phyloP scores from a whole-genome alignment of 345 rosid species.

The Eucalyptus sp. region DNA sequence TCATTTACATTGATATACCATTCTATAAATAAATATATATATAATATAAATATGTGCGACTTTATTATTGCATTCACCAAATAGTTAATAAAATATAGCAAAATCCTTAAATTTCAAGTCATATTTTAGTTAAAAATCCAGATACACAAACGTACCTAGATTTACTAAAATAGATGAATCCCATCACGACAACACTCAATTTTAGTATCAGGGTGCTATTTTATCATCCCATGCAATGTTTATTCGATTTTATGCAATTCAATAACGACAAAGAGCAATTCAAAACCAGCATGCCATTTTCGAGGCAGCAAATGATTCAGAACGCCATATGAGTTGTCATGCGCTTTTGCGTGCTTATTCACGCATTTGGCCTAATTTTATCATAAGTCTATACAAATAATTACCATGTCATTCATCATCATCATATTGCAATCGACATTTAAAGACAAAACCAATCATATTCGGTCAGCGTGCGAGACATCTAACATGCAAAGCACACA shows the following conservation, averaged over 20 bases:
- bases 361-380: not conserved
- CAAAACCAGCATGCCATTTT: not conserved
- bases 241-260: not conserved
- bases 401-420: not conserved
- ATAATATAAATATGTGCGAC: accelerated
- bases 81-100: accelerated
- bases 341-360: not conserved
- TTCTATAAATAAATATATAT: too few relatives aligned
- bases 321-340: not conserved
- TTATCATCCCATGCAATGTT: not conserved
- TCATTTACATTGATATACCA: accelerated
- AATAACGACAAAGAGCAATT: not conserved
- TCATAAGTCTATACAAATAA: not conserved
- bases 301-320: not conserved
- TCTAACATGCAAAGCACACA: not conserved
- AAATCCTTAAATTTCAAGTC: too few relatives aligned
- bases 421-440: not conserved
- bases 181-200: not conserved
- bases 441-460: not conserved
- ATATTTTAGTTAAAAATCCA: too few relatives aligned
- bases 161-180: not conserved
- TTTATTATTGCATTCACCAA: accelerated
- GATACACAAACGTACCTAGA: accelerated
- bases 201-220: not conserved
- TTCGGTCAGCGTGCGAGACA: not conserved